Evolutionary conservation across 768 basidiomycete species (phyloP).

Genomic region (Rhizopogon vinicolor): DNA sequence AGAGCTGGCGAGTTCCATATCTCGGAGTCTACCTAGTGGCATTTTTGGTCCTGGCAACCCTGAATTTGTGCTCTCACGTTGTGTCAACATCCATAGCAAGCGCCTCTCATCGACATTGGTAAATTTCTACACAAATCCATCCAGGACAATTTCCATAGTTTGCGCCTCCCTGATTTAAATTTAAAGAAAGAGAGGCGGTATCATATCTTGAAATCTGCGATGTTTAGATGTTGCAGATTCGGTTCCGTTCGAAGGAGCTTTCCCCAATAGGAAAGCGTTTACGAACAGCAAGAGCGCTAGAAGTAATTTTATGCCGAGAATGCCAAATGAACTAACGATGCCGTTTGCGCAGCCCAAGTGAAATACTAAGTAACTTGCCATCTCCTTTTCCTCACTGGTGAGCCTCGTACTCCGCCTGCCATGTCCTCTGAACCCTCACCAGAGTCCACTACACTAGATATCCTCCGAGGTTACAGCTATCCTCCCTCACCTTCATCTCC

Average conservation of each 20-base stretch:
- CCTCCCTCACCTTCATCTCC: constrained; percentile 2
- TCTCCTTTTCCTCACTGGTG: constrained; percentile 2
- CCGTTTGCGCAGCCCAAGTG: neutral
- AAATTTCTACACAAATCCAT: too few species aligned
- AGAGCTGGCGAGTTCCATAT: too few species aligned
- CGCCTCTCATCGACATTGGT: too few species aligned
- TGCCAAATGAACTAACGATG: neutral
- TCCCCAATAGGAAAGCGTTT: constrained; percentile 25
- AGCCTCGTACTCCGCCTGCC: neutral
- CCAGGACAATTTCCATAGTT: too few species aligned
- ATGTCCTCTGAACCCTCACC: constrained; percentile 13
- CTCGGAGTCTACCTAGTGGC: too few species aligned
- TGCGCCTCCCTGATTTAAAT: too few species aligned
- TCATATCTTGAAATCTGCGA: too few species aligned
- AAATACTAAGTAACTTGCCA: neutral
- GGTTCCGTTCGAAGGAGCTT: neutral
- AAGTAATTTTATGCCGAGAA: constrained; percentile 13
- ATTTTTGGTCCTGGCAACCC: too few species aligned
- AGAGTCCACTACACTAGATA: constrained; percentile 26
- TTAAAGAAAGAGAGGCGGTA: too few species aligned
- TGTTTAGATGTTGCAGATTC: neutral
- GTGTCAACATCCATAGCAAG: too few species aligned
- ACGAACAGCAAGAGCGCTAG: constrained; percentile 21
- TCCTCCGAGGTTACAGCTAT: constrained; percentile 20
- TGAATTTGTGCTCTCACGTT: too few species aligned